Percentiles rank a stretch among this genome's conserved stretches.
Evolutionary conservation across 1,284 basidiomycete genomes (phyloP).

Genomic region (Cryptococcus sp.): DNA sequence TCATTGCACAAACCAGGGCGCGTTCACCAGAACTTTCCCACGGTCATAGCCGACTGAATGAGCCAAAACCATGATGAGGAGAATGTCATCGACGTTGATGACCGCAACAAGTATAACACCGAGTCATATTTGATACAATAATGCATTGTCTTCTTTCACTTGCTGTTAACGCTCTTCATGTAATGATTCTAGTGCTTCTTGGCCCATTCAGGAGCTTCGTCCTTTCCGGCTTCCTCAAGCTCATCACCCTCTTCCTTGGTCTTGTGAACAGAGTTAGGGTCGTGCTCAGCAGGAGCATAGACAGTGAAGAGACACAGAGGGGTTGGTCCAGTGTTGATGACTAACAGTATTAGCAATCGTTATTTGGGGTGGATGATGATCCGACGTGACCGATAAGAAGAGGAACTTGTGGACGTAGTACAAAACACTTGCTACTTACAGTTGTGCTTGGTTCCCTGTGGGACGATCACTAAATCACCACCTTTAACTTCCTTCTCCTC

Average conservation of each 20-base stretch:
- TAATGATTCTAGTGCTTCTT: conserved; percentile 8
- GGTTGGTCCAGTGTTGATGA: conserved; percentile 43
- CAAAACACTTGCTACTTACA: conserved; percentile 20
- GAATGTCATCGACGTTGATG: background rate
- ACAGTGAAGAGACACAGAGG: conserved; percentile 43
- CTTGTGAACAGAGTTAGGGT: conserved; percentile 41
- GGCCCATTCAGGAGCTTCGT: conserved; percentile 46
- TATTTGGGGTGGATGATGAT: background rate
- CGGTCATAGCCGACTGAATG: background rate
- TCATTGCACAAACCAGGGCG: background rate
- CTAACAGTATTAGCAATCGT: conserved; percentile 6
- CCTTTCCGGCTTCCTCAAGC: conserved; percentile 46
- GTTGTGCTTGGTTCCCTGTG: conserved; percentile 46
- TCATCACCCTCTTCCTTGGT: conserved; percentile 48
- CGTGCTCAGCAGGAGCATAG: conserved; percentile 46
- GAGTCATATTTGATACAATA: too few relatives aligned
- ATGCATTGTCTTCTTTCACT: too few relatives aligned
- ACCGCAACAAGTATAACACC: too few relatives aligned
- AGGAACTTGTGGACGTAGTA: background rate
- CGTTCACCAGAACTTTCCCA: conserved; percentile 2
- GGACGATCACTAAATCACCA: conserved; percentile 46
- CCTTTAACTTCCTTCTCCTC: conserved; percentile 45
- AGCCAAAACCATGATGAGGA: background rate
- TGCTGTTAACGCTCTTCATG: too few relatives aligned
- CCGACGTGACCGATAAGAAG: background rate